Percentiles rank a stretch among this genome's conserved stretches.
Conservation (phyloP, 2,329 filamentous ascomycete genomes). For the Ophidiomyces ophidiicola region DNA sequence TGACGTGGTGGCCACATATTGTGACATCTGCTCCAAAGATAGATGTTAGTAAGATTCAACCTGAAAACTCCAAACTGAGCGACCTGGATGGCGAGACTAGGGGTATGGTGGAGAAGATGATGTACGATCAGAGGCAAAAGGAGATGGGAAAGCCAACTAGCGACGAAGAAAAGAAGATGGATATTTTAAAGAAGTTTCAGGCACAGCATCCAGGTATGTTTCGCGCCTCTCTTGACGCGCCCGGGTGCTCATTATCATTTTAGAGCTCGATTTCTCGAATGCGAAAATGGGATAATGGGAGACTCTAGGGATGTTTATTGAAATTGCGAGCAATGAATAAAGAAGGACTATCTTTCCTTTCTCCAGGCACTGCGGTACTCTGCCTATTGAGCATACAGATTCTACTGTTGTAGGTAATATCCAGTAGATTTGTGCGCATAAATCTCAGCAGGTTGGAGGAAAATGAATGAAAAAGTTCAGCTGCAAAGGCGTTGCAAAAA, state of each 20-base stretch:
- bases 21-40: slow-evolving; percentile 78
- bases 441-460: too few species aligned
- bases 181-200: slow-evolving; percentile 90
- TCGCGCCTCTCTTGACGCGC: slow-evolving; percentile 5
- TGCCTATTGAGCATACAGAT: too few species aligned
- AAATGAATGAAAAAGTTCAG: too few species aligned
- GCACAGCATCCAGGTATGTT: slow-evolving; percentile 49
- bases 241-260: slow-evolving; percentile 12
- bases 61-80: slow-evolving; percentile 79
- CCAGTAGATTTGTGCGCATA: too few species aligned
- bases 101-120: slow-evolving; percentile 99
- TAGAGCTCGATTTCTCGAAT: slow-evolving; percentile 57
- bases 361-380: too few species aligned
- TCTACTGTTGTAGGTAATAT: too few species aligned
- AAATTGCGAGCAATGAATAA: too few species aligned
- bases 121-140: slow-evolving; percentile 97
- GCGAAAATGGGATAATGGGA: slow-evolving; percentile 44
- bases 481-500: too few species aligned
- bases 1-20: slow-evolving; percentile 97
- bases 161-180: slow-evolving; percentile 89
- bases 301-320: too few species aligned
- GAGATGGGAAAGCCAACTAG: slow-evolving; percentile 77
- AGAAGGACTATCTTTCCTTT: too few species aligned
- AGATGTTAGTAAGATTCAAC: slow-evolving; percentile 87
- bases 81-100: slow-evolving; percentile 92